Conservation (phyloP, 192 early-diverging fungal species). For the Entophlyctis luteolus region DNA sequence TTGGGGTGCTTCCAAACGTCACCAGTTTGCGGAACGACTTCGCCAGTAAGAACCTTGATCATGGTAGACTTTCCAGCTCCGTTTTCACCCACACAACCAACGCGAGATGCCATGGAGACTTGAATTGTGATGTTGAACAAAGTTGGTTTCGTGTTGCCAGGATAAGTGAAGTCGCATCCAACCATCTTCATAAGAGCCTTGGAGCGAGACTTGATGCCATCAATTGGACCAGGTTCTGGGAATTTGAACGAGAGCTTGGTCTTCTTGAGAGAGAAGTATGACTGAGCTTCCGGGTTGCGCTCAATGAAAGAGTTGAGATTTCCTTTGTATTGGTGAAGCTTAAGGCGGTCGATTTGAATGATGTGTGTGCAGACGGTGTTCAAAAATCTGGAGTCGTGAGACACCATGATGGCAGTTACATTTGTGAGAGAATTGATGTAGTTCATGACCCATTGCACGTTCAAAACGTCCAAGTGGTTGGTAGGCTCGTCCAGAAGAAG, state of each 20-base stretch:
- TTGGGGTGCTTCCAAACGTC: conserved; percentile 77
- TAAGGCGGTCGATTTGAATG: conserved; percentile 81
- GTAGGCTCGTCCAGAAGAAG: conserved; percentile 81
- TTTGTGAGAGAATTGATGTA: conserved; percentile 66
- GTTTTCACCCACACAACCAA: conserved; percentile 77
- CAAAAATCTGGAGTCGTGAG: conserved; percentile 82
- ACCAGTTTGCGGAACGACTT: conserved; percentile 64
- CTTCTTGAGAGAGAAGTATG: conserved; percentile 71
- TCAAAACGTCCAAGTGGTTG: conserved; percentile 76
- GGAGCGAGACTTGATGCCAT: conserved; percentile 74
- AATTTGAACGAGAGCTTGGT: conserved; percentile 63
- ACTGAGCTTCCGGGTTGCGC: conserved; percentile 66
- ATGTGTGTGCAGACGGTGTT: conserved; percentile 77
- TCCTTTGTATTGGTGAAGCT: conserved; percentile 73
- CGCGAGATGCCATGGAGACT: conserved; percentile 72
- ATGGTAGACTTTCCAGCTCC: conserved; percentile 84
- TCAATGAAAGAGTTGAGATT: conserved; percentile 80
- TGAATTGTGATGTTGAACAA: conserved; percentile 64
- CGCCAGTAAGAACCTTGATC: conserved; percentile 78
- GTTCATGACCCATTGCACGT: conserved; percentile 63
- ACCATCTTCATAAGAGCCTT: conserved; percentile 76
- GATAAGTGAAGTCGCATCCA: conserved; percentile 73
- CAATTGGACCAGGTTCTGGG: conserved; percentile 73
- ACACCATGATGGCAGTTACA: conserved; percentile 81
- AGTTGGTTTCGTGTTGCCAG: conserved; percentile 56